These are phyloP conservation scores for Debaryomyces castellii DNA, from an alignment of 805 yeast genomes.

Conservation along the genomic window DNA sequence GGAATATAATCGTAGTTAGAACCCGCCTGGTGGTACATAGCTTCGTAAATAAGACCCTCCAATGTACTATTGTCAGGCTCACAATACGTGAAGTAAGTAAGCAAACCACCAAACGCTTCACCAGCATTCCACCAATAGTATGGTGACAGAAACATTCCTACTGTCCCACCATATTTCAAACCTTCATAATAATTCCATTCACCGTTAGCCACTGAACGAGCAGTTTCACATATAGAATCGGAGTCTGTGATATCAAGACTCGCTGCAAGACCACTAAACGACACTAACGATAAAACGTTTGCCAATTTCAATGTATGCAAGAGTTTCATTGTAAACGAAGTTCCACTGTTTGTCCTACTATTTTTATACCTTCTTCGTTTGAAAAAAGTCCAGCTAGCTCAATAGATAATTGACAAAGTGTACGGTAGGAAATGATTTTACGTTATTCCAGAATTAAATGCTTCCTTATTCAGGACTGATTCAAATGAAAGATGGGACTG, in stretches of 20 bases:
- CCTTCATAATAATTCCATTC: constrained; percentile 48
- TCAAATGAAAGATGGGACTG: not conserved
- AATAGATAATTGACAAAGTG: not conserved
- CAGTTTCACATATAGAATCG: constrained; percentile 43
- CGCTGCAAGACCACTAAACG: not conserved
- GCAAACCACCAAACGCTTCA: constrained; percentile 49
- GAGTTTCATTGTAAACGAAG: not conserved
- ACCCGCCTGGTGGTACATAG: constrained; percentile 46
- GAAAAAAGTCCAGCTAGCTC: not conserved
- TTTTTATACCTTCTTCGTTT: not conserved
- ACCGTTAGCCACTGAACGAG: constrained; percentile 33
- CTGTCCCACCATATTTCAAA: constrained; percentile 38
- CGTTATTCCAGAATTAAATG: no score
- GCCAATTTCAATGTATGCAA: not conserved
- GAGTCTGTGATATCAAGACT: constrained; percentile 31
- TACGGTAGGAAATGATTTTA: no score
- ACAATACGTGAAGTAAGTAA: constrained; percentile 41
- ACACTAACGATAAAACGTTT: not conserved
- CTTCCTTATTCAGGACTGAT: not conserved
- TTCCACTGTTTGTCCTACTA: not conserved
- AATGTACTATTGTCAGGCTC: constrained; percentile 31
- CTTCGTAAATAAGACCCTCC: constrained; percentile 29
- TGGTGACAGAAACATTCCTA: constrained; percentile 46
- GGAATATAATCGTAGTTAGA: constrained; percentile 41
- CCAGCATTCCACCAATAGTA: constrained; percentile 58